Evolutionary conservation across 768 basidiomycete species (phyloP).

Genomic region (Sarcomyxa edulis): DNA sequence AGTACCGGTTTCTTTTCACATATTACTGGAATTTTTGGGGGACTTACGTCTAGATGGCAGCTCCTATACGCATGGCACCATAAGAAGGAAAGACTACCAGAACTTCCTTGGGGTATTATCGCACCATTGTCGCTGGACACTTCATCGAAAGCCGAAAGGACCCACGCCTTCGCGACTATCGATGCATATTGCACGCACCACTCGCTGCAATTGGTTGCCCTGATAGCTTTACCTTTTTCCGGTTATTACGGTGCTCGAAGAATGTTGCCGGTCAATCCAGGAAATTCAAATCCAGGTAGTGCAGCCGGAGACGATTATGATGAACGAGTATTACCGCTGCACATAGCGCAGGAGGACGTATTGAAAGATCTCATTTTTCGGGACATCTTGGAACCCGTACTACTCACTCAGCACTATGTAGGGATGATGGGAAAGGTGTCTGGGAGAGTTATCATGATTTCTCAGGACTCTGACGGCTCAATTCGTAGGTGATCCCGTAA

Average conservation of each 20-base stretch:
- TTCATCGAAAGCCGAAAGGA: not conserved
- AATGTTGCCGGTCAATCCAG: not conserved
- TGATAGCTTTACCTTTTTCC: conserved; percentile 1
- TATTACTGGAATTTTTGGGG: not conserved
- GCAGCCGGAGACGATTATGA: not conserved
- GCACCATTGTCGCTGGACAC: conserved; percentile 4
- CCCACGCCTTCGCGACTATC: conserved; percentile 2
- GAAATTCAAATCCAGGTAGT: not conserved
- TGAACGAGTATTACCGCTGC: too few relatives aligned
- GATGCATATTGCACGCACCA: conserved; percentile 5
- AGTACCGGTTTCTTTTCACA: not conserved
- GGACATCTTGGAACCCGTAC: conserved; percentile 4
- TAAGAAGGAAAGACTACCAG: not conserved
- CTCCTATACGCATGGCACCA: conserved; percentile 4
- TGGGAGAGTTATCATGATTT: conserved; percentile 4
- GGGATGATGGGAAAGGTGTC: conserved; percentile 3
- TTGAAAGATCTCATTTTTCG: not conserved
- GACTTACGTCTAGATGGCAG: not conserved
- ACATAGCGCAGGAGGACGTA: not conserved
- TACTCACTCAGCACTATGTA: conserved; percentile 1
- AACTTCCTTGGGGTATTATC: conserved; percentile 3
- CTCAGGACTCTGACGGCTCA: conserved; percentile 1
- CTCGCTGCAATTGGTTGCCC: conserved; percentile 1
- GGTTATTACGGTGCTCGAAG: not conserved
- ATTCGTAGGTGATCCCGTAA: not conserved